Base-by-base conservation (phyloP, 148 eudicot species). In the Euryodendron excelsum region DNA sequence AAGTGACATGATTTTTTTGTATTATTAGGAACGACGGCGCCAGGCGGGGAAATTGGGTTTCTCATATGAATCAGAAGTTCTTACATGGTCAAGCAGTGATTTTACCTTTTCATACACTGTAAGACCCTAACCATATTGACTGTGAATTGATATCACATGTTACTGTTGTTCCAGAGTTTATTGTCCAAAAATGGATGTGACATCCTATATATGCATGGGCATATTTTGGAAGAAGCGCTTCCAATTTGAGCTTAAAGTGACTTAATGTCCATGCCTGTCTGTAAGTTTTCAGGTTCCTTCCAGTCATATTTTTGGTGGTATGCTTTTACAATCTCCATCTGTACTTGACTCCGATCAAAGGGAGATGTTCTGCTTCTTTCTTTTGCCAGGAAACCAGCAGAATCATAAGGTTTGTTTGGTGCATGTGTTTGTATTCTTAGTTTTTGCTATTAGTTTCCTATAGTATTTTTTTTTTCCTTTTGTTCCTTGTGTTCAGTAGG, bases 21-120 rank as follows among this genome's bases (percentile, higher is more conserved):
- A 37, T 50, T 71, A 81, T 37, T 87, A 96, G 98, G 94, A 91
- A 82, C 84, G 66, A 79, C 80, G 82, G 76, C 93, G 96, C 58
- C 86, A 88, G 74, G 90, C 78, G 28, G 99, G 91, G 68, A 85
- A 87, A 50, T 82, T 91, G 74, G 85, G 91, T 64, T 93, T 93
- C 84, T 75, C 86, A 56, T 90, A 93, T 67, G 99, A 96, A 80
- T 58, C 96, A 72, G 94, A 93, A 74, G 99, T 96, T 85, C 90
- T 90, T 72, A 50, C 81, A 61, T 96, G 99, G 99, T 93, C 99
- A 80, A 85, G 74, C 71, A 78, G 78, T 78, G 91, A 96, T 77
- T 88, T 96, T 73, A 79, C 61, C 70, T 90, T 96, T 82, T 82
- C 94, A 7, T 96, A 90, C 74, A 79, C 78, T 79, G 99, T 96